Base-by-base conservation (phyloP, 2,329 filamentous ascomycete species). In the Gnomoniopsis sp. region DNA sequence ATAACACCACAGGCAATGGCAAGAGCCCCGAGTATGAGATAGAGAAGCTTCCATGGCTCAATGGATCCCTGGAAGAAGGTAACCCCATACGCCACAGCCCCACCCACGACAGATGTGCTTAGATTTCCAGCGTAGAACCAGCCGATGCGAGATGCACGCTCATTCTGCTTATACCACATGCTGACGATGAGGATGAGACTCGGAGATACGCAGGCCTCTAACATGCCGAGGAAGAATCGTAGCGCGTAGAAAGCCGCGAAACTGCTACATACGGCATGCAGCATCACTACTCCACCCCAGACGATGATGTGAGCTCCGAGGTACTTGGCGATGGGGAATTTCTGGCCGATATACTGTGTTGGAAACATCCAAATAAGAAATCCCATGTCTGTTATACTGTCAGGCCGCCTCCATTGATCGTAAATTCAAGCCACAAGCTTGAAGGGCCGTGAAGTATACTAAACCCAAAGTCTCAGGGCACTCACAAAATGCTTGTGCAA, bases 1-100 rank as follows among this genome's bases (percentile, higher is more conserved):
- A 75, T 67, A 3, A 84, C 68, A 0, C 79, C 80, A 14, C 26
- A 34, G 14, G 48, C 79, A n/a, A 54, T 52, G 8, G 55, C 50
- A 1, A 55, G 30, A 19, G 48, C 21, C 15, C 59, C 59, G 11
- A 58, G 46, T 15, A 49, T 36, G 8, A 61, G 50, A 14, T 49
- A 57, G n/a, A 61, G 47, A 2, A 58, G 53, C 48, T 47, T 60
- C 53, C 58, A 60, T 15, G 48, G 48, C 7, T 47, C 46, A 4
- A 60, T 36, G 1, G 22, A 21, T 38, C 30, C 15, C 21, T 52
- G 7, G 17, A 48, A 47, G 47, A 54, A 48, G 17, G 54, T 58
- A 3, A 50, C 26, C 6, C 44, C 59, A 33, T 64, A 64, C 1
- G 55, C 58, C 19, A 64, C 54, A 11, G 51, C n/a, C 1, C 51